phyloP scores from a whole-genome alignment of 345 rosid species.

The Erysimum cheiranthoides region DNA sequence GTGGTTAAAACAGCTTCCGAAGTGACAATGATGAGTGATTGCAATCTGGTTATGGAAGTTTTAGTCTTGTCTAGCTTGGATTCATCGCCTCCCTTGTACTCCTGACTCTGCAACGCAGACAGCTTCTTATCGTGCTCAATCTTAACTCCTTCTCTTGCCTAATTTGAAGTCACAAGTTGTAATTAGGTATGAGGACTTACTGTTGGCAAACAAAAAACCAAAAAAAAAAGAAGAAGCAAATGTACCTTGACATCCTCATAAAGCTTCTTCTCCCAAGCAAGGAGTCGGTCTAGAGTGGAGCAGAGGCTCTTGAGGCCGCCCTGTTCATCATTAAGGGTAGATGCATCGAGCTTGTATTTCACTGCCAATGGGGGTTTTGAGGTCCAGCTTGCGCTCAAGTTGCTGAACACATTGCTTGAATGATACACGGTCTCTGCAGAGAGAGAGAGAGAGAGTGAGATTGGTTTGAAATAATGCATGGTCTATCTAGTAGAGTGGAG shows the following conservation, averaged over 20 bases:
- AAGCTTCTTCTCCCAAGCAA: conserved; percentile 98
- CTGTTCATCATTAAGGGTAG: conserved; percentile 52
- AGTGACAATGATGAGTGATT: conserved; percentile 71
- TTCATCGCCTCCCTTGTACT: conserved; percentile 83
- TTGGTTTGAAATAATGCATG: conserved; percentile 4
- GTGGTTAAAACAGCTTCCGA: conserved; percentile 91
- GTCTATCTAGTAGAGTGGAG: neutral
- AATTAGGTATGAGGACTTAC: neutral
- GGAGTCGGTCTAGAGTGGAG: conserved; percentile 81
- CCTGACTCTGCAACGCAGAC: conserved; percentile 80
- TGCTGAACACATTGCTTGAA: conserved; percentile 84
- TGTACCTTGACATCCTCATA: conserved; percentile 86
- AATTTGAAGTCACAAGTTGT: conserved; percentile 24
- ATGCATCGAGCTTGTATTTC: conserved; percentile 70
- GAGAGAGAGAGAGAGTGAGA: neutral
- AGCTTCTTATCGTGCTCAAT: conserved; percentile 89
- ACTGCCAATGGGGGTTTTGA: conserved; percentile 94
- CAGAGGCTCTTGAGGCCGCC: conserved; percentile 77
- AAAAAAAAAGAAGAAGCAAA: neutral
- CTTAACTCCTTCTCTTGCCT: conserved; percentile 86
- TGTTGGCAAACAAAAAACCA: neutral
- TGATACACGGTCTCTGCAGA: conserved; percentile 91
- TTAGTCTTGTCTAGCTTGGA: conserved; percentile 83
- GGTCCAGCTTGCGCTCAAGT: conserved; percentile 92
- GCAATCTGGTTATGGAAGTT: conserved; percentile 68